These are phyloP conservation scores for Phytophthora colocasiae DNA, from an alignment of 352 stramenopile species.

Conservation along the genomic window DNA sequence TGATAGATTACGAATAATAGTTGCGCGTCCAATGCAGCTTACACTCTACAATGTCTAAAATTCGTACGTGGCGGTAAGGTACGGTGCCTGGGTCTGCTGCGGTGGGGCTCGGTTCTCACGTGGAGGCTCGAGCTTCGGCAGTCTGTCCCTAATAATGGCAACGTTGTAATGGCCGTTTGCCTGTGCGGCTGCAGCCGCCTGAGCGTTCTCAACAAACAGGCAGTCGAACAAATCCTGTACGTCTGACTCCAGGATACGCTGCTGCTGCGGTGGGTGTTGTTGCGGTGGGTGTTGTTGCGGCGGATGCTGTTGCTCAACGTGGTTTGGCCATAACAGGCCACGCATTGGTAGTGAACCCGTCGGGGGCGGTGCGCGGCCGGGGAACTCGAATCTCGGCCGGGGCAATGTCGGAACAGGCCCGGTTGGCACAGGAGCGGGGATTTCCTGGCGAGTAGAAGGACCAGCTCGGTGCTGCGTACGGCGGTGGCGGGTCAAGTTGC, in stretches of 20 bases:
- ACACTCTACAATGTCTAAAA: constrained; percentile 42
- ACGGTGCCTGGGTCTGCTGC: constrained; percentile 32
- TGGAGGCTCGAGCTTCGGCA: constrained; percentile 36
- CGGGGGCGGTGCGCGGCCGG: constrained; percentile 19
- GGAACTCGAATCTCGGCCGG: constrained; percentile 42
- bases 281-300: neutral
- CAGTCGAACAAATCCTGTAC: constrained; percentile 57
- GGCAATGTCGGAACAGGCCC: constrained; percentile 24
- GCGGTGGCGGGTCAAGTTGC: constrained; percentile 69
- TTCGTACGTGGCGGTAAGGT: constrained; percentile 46
- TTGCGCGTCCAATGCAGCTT: constrained; percentile 23
- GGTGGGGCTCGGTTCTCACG: constrained; percentile 24
- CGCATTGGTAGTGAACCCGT: constrained; percentile 44
- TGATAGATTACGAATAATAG: constrained; percentile 48
- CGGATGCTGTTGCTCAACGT: constrained; percentile 26
- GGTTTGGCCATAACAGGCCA: constrained; percentile 38
- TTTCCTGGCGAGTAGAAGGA: constrained; percentile 22
- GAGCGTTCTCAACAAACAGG: constrained; percentile 47
- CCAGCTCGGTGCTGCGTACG: constrained; percentile 57
- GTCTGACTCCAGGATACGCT: constrained; percentile 47
- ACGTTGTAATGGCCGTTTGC: constrained; percentile 41
- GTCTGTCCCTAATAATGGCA: constrained; percentile 36
- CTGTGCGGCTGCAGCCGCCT: constrained; percentile 29
- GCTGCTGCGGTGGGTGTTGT: constrained; percentile 32
- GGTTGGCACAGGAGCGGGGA: neutral